Evolutionary conservation across 306 rosid species (phyloP), one percentile per base, ranked within the genome.

Genomic region (Rubus parviflorus): DNA sequence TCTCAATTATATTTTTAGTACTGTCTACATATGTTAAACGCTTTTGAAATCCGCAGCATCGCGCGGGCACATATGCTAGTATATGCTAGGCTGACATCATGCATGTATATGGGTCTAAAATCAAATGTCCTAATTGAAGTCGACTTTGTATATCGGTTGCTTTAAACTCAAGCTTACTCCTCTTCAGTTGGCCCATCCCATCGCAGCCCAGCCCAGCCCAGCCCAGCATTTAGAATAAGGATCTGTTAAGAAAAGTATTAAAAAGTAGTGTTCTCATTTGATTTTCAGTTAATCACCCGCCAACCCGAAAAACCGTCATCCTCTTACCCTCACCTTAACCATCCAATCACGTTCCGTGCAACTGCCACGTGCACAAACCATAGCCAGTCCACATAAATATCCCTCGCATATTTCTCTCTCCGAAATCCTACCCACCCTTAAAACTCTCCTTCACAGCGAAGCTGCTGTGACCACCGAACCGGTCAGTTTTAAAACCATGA

Each of bases 331-430:
- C 9, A 52, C 77, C 63, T 23, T 11, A 25, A 4, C 17, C 11
- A 46, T 11, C 47, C 60, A 70, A 8, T 45, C 51, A 63, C 10
- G 13, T 53, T 75, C 46, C 22, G n/a, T 12, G 46, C n/a, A 74
- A 78, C 69, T 41, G 47, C 83, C 87, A 86, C 93, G 92, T 87
- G 96, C 85, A 85, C 45, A 66, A 75, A 87, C 80, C 15, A 80
- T 57, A 80, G 17, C 93, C 92, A 87, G 7, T 79, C 23, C 80
- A 22, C 67, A 81, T 70, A 84, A 89, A 91, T 82, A 91, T 91
- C 96, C 49, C 45, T 43, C 68, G 70, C 48, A 45, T 7, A 13
- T 20, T 40, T 38, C 9, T 30, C 35, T 30, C 35, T 30, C 35
- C 35, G 13, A 30, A 16, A 48, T 16, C 53, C 13, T 19, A 9